A percentile compares a stretch with the other conserved stretches of the same genome.
These are phyloP conservation scores for Salisapilia sapeloensis DNA, from an alignment of 352 stramenopile genomes.

Conservation along the genomic window DNA sequence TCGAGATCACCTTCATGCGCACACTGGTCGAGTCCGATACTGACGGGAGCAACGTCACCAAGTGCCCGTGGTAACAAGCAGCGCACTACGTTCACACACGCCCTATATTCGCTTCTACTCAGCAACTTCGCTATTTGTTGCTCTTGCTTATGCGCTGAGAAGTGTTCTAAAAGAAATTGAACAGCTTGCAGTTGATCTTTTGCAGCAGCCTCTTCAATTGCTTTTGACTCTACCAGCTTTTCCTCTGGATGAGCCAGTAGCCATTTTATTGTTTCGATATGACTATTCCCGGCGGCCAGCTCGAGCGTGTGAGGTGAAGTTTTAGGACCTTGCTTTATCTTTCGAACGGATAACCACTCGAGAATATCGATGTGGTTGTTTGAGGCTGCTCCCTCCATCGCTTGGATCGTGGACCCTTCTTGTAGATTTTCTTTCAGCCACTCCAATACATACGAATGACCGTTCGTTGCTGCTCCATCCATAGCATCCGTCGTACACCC, in stretches of 20 bases:
- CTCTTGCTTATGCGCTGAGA: too few species aligned
- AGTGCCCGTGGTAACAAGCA: too few species aligned
- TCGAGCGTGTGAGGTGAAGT: constrained; percentile 1
- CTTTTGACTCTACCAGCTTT: too few species aligned
- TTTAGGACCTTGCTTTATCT: too few species aligned
- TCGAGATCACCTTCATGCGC: too few species aligned
- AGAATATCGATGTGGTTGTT: constrained; percentile 7
- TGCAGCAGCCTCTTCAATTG: too few species aligned
- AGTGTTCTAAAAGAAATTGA: too few species aligned
- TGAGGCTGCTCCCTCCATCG: constrained; percentile 7
- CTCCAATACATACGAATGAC: constrained; percentile 9
- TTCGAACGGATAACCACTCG: constrained; percentile 5
- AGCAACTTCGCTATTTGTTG: too few species aligned
- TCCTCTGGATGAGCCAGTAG: constrained; percentile 3
- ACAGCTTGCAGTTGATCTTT: constrained; percentile 1
- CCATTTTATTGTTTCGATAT: constrained; percentile 5
- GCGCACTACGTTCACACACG: too few species aligned
- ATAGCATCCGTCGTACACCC: constrained; percentile 9
- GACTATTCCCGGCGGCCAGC: constrained; percentile 1
- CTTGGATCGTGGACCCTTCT: constrained; percentile 7
- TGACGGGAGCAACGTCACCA: too few species aligned
- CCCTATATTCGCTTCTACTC: too few species aligned
- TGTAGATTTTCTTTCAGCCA: constrained; percentile 7
- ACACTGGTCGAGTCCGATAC: too few species aligned
- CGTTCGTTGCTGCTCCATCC: constrained; percentile 11